Base-by-base conservation (phyloP, 331 rosid species). In the Phaseolus coccineus region DNA sequence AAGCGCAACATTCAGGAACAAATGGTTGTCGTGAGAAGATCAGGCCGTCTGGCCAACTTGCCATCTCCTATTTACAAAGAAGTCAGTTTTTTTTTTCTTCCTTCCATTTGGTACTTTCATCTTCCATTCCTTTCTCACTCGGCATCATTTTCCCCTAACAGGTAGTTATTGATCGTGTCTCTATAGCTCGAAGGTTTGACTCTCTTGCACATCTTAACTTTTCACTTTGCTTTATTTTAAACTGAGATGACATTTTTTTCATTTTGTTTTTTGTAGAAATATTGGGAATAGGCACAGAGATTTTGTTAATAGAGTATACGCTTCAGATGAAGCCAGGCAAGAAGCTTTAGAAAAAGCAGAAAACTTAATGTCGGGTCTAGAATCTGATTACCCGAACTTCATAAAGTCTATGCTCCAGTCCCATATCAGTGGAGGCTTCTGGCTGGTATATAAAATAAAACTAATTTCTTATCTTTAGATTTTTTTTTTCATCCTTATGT, bases 381-480 rank as follows among this genome's bases (percentile, higher is more conserved):
- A 86, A 12, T 77, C 90, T 5, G 19, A 70, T 12, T 71, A 75
- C 75, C 98, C 97, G 0, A 42, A 52, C 22, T 89, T 92, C 64
- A 53, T 88, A 1, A 94, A 88, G 79, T 4, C 98, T 65, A 94
- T 94, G 97, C 96, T 94, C 25, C 96, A 72, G 63, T 92, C 98
- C 3, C 97, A 92, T 82, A 85, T 94, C 7, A 88, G 88, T 46
- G 98, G 98, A 31, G 97, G 97, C 48, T 94, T 90, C 69, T 92
- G 98, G 98, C 93, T 92, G 94, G 97, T 92, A 88, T 77, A 12
- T 27, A 3, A 24, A 55, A 2, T 27, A 3, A 15, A 37, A 2
- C 50, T 61, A 51, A n/a, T 40, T 52, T 10, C 13, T 44, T 22
- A 4, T 73, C 6, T 9, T 16, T 42, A 24, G 0, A 30, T 39